Base-by-base conservation (phyloP, 139 green algal species). In the Coelastrella sp. region DNA sequence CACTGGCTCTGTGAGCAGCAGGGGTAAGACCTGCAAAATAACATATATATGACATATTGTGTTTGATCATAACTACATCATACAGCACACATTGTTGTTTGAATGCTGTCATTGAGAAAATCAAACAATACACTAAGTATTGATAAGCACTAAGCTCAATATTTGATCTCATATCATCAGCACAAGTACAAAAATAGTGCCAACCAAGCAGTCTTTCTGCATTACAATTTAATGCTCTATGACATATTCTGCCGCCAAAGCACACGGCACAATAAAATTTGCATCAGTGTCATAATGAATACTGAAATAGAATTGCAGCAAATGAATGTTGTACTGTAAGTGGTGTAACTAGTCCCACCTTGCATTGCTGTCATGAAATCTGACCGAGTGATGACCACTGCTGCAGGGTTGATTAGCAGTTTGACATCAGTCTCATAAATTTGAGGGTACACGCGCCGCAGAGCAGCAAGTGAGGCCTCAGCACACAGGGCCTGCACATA, bases 291-390 rank as follows among this genome's bases (percentile, higher is more conserved):
- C 1, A 5, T 3, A 49, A 49, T 49, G n/a, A 49, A 49, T 3
- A 49, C 35, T 49, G 35, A n/a, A n/a, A n/a, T n/a, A n/a, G n/a
- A n/a, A n/a, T n/a, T n/a, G n/a, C n/a, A n/a, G n/a, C n/a, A n/a
- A n/a, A n/a, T n/a, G n/a, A n/a, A n/a, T n/a, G n/a, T n/a, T n/a
- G n/a, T n/a, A n/a, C n/a, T 78, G 72, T 78, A 9, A 35, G 20
- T 78, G 72, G 4, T 8, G n/a, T 15, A 73, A 15, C 14, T 17
- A 15, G 65, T 49, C 35, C 70, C 10, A 90, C 87, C 89, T 78
- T 76, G 92, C 95, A 49, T 92, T 94, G 84, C 97, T 93, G 92
- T 97, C 58, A 97, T 70, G 92, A 99, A 99, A 93, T 99, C 97
- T 6, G 86, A 59, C 3, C 92, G 90, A 79, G 86, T 79, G 15